Percentiles rank a stretch among this genome's conserved stretches.
These are phyloP conservation scores for Leucosporidium creatinivorum DNA, from an alignment of 768 basidiomycete genomes.

Conservation along the genomic window DNA sequence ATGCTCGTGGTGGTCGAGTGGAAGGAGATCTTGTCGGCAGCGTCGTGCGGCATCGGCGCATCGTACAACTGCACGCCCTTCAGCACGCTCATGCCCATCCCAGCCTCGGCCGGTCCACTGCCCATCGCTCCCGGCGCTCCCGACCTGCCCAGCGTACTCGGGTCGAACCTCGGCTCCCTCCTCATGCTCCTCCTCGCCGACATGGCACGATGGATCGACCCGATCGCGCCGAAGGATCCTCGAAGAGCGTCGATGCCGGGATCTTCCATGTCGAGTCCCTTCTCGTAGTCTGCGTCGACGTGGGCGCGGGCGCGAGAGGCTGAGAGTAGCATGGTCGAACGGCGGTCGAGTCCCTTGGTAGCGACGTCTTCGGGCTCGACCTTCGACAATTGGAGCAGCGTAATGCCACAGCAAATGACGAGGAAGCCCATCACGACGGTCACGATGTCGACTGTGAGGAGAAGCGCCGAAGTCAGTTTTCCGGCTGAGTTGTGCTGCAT, in stretches of 20 bases:
- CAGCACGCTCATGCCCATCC: conserved; percentile 45
- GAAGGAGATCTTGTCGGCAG: conserved; percentile 40
- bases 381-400: conserved; percentile 89
- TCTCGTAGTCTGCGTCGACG: conserved; percentile 47
- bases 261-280: conserved; percentile 68
- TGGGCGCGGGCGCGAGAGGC: conserved; percentile 57
- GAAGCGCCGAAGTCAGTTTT: too few relatives aligned
- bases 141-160: conserved; percentile 23
- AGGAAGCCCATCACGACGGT: conserved; percentile 81
- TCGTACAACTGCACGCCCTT: conserved; percentile 82
- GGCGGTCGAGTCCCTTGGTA: conserved; percentile 62
- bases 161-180: conserved; percentile 38
- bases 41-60: conserved; percentile 60
- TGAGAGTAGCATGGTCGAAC: conserved; percentile 80
- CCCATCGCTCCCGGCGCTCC: conserved; percentile 10
- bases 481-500: too few relatives aligned
- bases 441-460: conserved; percentile 57
- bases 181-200: conserved; percentile 31
- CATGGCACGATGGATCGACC: conserved; percentile 62
- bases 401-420: conserved; percentile 84
- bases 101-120: conserved; percentile 10
- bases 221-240: conserved; percentile 65
- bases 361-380: conserved; percentile 72
- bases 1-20: conserved; percentile 30
- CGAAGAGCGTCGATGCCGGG: conserved; percentile 88